Base-by-base conservation (phyloP, 495 filamentous ascomycete species). In the Aspergillus nanangensis region DNA sequence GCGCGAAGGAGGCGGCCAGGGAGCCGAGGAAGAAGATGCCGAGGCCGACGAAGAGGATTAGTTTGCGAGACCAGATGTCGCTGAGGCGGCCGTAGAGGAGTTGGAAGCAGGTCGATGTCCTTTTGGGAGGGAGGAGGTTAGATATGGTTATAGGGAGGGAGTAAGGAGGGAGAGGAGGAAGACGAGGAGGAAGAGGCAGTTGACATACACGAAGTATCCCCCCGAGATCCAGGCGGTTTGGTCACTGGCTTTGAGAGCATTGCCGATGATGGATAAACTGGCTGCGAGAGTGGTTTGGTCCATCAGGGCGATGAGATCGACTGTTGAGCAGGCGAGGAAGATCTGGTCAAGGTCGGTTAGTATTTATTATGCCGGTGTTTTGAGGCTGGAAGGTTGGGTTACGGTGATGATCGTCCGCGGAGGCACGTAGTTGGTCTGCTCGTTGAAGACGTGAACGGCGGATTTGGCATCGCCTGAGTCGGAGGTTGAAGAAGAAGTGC, bases 41-140 rank as follows among this genome's bases (percentile, higher is more conserved):
- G 5, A 81, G 52, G 1, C 72, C 74, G 15, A 64, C 60, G 31
- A 79, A 69, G 4, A 80, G 62, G 14, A 79, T 67, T 5, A 68
- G 52, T 47, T 81, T 81, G 18, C 76, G 76, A 2, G 75, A 78
- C 63, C 75, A 81, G 45, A 81, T 77, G 45, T 81, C 75, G 10
- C 76, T 79, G 15, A 80, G 65, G 1, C 72, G 68, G 3, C 78
- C 75, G 41, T 79, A 79, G 11, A 80, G 40, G 0, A 79, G 67
- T 44, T 80, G 77, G 46, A 77, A 78, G 27, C 71, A 76, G 17
- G 76, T 79, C 13, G 75, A 78, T n/a, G 77, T 77, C 37, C 64
- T 70, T 33, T 43, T 23, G 24, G 5, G 27, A 25, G 29, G 25
- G 21, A 21, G 36, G 1, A 8, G 32, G 13, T 22, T 7, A 13